Base-by-base conservation (phyloP, 257 asterid species). In the Primulina tabacum region DNA sequence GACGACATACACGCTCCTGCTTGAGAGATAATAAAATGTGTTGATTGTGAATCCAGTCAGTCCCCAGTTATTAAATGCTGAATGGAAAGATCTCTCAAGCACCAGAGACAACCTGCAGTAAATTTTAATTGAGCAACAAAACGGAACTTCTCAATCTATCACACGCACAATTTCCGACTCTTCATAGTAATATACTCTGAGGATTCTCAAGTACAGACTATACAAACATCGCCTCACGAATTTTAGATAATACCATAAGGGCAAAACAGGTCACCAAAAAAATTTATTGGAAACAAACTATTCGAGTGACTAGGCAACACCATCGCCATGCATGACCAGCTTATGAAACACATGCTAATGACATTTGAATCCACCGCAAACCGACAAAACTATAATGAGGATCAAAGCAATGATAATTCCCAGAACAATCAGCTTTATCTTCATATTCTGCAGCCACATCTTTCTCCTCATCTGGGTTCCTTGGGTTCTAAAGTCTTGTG, bases 391-490 rank as follows among this genome's bases (percentile, higher is more conserved):
- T 47, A 90, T 88, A 66, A 90, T 86, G 28, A 90, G 91, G 82
- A 90, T 88, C 87, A 90, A 73, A 32, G 95, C 95, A 62, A 88
- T 79, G 76, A 90, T 82, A 60, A 90, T 86, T 60, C 77, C 97
- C 47, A 90, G 87, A 62, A 90, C 95, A 70, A 90, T 87, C 68
- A 90, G 87, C 90, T 90, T 90, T 76, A 88, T 85, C 85, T 88
- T 90, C 97, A 90, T 88, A 56, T 88, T 90, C 86, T 88, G 93
- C 60, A 84, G 68, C 97, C 97, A 90, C 91, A 90, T 90, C 82
- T 83, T 88, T 72, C 95, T 85, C 86, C 95, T 90, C 85, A 90
- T 86, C 77, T 82, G 59, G 70, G 95, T 90, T 72, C 97, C 97
- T 71, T 83, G 90, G 7, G 95, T 83, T 83, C 89, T 82, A 80